A percentile compares a stretch with the other conserved stretches of the same genome.
Conservation (phyloP, 768 basidiomycete species). For the Clavaria fumosa region DNA sequence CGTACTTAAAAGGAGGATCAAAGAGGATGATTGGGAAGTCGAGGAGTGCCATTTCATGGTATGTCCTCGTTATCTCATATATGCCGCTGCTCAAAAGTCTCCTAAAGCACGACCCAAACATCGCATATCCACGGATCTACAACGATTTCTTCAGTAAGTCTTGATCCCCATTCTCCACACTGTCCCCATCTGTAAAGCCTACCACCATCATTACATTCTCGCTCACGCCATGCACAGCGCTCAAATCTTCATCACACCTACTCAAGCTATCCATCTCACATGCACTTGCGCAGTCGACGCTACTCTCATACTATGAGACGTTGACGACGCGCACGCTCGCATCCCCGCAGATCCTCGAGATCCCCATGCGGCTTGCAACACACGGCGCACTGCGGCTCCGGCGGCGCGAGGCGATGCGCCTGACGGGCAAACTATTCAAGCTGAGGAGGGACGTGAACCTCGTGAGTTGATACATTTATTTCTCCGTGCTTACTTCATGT, state of each 20-base stretch:
- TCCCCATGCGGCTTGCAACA: constrained; percentile 69
- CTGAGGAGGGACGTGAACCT: constrained; percentile 81
- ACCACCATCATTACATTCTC: not conserved
- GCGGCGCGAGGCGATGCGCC: constrained; percentile 69
- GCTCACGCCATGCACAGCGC: constrained; percentile 32
- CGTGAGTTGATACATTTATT: no score
- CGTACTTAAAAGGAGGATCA: constrained; percentile 42
- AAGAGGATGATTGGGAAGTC: constrained; percentile 72
- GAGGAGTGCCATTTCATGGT: constrained; percentile 88
- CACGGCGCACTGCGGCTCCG: constrained; percentile 64
- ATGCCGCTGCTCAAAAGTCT: constrained; percentile 2
- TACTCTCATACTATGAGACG: constrained; percentile 78
- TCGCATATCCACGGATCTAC: constrained; percentile 81
- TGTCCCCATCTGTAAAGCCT: no score
- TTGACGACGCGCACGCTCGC: constrained; percentile 66
- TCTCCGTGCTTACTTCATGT: no score
- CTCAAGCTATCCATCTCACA: constrained; percentile 90
- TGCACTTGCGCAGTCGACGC: constrained; percentile 86
- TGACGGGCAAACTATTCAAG: constrained; percentile 79
- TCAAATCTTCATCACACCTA: constrained; percentile 82
- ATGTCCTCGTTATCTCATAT: constrained; percentile 15
- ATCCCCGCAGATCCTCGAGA: constrained; percentile 58
- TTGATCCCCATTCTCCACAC: no score
- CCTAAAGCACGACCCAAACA: constrained; percentile 65
- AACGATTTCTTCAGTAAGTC: constrained; percentile 89